phyloP scores from a whole-genome alignment of 2,329 filamentous ascomycete genomes.

The Emericellopsis cladophorae region DNA sequence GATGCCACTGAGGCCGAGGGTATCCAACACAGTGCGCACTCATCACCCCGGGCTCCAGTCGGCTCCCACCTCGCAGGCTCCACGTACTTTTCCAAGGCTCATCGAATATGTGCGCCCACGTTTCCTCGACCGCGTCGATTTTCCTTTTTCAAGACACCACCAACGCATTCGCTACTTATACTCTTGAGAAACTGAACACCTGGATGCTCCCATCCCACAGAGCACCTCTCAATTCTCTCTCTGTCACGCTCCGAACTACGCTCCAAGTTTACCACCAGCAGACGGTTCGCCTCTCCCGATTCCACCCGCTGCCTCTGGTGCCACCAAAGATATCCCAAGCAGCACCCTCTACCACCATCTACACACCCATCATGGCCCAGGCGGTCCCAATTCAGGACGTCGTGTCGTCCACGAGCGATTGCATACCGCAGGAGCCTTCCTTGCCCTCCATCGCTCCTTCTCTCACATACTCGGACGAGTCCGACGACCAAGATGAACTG shows the following conservation, averaged over 20 bases:
- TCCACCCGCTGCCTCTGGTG: conserved; percentile 1
- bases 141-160: too few relatives aligned
- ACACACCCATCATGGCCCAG: conserved; percentile 16
- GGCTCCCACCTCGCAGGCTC: too few relatives aligned
- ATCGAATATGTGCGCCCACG: too few relatives aligned
- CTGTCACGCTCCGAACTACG: conserved; percentile 6
- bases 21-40: too few relatives aligned
- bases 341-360: conserved; percentile 2
- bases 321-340: not conserved
- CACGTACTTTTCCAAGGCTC: too few relatives aligned
- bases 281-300: conserved; percentile 3
- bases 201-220: too few relatives aligned
- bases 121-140: too few relatives aligned
- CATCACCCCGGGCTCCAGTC: too few relatives aligned
- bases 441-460: conserved; percentile 44
- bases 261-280: conserved; percentile 7
- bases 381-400: conserved; percentile 23
- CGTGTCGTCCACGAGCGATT: conserved; percentile 24
- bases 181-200: too few relatives aligned
- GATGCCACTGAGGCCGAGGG: too few relatives aligned
- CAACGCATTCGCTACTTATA: too few relatives aligned
- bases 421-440: conserved; percentile 29
- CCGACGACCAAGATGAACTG: conserved; percentile 43
- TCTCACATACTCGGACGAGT: conserved; percentile 50
- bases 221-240: too few relatives aligned